Conservation (phyloP, 2,329 filamentous ascomycete genomes). For the Cordyceps militaris region DNA sequence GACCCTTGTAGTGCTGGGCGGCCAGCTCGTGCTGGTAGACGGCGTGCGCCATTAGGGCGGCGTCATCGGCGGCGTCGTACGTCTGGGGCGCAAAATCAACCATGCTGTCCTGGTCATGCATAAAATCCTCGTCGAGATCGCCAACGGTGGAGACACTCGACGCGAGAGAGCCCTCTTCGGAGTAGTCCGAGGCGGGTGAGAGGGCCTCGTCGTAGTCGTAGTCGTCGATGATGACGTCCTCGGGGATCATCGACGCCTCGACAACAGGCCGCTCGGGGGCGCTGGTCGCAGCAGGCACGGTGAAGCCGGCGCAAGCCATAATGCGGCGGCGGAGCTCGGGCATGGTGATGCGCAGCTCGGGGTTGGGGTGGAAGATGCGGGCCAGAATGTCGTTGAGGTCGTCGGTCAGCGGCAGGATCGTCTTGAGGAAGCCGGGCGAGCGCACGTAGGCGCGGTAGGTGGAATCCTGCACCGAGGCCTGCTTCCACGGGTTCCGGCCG, state of each 20-base stretch:
- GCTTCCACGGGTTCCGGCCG: constrained; percentile 98
- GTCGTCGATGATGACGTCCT: constrained; percentile 38
- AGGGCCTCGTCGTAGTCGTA: constrained; percentile 37
- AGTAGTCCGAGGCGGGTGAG: constrained; percentile 43
- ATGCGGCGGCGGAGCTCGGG: constrained; percentile 73
- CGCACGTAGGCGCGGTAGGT: constrained; percentile 88
- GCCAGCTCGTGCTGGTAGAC: constrained; percentile 39
- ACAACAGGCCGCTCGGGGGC: constrained; percentile 34
- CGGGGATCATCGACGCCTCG: constrained; percentile 40
- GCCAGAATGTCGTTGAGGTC: constrained; percentile 84
- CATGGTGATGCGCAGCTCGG: constrained; percentile 73
- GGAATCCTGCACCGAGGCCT: constrained; percentile 85
- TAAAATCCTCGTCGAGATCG: constrained; percentile 42
- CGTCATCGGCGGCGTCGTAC: constrained; percentile 40
- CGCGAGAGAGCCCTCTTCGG: constrained; percentile 49
- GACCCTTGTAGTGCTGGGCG: constrained; percentile 38
- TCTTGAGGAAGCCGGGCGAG: constrained; percentile 80
- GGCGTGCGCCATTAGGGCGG: constrained; percentile 24
- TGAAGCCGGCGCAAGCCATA: constrained; percentile 68
- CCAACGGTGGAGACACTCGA: constrained; percentile 48
- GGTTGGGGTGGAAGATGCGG: constrained; percentile 81
- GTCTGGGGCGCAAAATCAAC: constrained; percentile 36
- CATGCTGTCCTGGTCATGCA: constrained; percentile 35
- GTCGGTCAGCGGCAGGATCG: constrained; percentile 83
- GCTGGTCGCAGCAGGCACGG: constrained; percentile 33